These are phyloP conservation scores for Vigna trinervia DNA, from an alignment of 306 rosid species.

Conservation along the genomic window DNA sequence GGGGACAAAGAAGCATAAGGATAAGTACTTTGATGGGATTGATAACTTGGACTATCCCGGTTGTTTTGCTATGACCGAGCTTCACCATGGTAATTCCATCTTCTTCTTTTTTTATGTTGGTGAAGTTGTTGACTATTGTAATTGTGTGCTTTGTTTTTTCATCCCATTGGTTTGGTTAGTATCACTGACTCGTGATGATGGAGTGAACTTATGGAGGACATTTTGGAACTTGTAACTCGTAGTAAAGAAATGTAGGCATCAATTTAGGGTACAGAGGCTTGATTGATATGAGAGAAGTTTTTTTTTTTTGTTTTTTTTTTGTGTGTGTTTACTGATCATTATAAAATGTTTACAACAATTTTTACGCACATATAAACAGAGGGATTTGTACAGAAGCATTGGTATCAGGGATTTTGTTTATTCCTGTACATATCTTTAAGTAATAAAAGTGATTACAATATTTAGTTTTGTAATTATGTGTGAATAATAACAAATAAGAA, in stretches of 20 bases:
- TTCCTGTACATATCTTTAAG: background rate
- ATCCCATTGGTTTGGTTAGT: background rate
- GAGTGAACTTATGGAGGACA: background rate
- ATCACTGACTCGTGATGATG: background rate
- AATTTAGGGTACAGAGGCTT: background rate
- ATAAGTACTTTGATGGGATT: conserved; percentile 84
- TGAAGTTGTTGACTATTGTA: background rate
- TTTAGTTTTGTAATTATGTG: background rate
- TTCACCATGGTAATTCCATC: conserved; percentile 76
- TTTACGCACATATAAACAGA: background rate
- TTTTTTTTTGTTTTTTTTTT: background rate
- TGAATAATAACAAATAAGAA: background rate
- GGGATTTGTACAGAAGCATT: background rate
- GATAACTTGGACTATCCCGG: conserved; percentile 88
- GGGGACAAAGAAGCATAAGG: conserved; percentile 94
- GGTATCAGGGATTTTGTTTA: background rate
- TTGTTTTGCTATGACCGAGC: conserved; percentile 98
- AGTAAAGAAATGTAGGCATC: background rate
- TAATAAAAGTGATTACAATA: background rate
- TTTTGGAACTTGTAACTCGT: background rate
- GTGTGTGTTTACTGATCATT: background rate
- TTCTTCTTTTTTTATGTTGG: background rate
- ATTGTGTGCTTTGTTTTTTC: background rate
- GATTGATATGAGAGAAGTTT: background rate
- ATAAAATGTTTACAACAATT: background rate